Evolutionary conservation across 306 rosid species (phyloP), one percentile per base, ranked within the genome.

Genomic region (Oxytropis ochrocephala): DNA sequence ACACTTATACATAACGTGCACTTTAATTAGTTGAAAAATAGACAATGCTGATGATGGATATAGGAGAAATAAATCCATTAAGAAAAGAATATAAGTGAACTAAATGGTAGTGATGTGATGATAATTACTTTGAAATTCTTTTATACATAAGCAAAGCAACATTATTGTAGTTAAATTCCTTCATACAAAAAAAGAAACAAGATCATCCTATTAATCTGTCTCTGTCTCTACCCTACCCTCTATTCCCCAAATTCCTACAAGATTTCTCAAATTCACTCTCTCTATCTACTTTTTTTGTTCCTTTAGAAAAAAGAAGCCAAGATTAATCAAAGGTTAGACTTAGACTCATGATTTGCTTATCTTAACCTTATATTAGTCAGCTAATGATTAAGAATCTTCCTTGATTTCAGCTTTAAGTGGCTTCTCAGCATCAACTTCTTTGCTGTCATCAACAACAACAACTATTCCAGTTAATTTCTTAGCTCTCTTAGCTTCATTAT

Each of bases 401-500:
- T 84, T 78, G 82, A 61, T 67, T 78, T 85, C 78, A 47, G 69
- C 81, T 47, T 47, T 69, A 11, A 11, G 32, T 48, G 44, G 36
- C 65, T 76, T 57, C 80, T 78, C 74, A 11, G 68, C 81, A 53
- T 73, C 82, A 67, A 50, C 43, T 16, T 74, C 69, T 67, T 76
- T 42, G 79, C 69, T 75, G 73, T 78, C 86, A 49, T 46, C 82
- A 63, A 62, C 80, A 62, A 27, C 82, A 63, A 62, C 80, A 62
- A 27, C 73, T 41, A 58, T 35, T 13, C 78, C 85, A 0, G 97
- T 94, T 49, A 95, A 70, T 73, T 46, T 56, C 80, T 71, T 57
- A 8, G 97, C 96, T 69, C 87, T 82, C n/a, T 60, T 12, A 8
- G 93, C 92, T 67, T 95, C 88, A 21, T 7, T 14, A 4, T 77